Percentiles rank a stretch among this genome's conserved stretches.
phyloP scores from a whole-genome alignment of 208 protist genomes.

The Acanthamoeba polyphaga region DNA sequence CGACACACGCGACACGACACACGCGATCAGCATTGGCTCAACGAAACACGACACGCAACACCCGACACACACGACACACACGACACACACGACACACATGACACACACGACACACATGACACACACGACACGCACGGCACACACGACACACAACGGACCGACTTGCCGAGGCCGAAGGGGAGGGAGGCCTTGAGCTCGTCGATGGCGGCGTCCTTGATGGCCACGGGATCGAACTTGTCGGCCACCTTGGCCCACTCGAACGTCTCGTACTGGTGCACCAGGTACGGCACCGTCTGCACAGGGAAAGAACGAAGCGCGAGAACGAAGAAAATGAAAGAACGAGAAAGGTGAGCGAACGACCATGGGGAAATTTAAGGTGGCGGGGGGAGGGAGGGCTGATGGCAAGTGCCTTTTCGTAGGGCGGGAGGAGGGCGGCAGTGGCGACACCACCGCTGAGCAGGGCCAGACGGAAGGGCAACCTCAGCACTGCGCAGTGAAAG shows the following conservation, averaged over 20 bases:
- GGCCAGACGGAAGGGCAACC: conserved; percentile 17
- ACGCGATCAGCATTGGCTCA: too few species aligned
- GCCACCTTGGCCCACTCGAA: conserved; percentile 29
- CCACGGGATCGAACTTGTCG: background rate
- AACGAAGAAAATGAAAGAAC: background rate
- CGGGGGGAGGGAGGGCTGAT: too few species aligned
- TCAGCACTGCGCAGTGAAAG: background rate
- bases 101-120: too few species aligned
- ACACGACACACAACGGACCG: background rate
- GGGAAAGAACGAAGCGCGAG: background rate
- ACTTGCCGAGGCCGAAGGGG: conserved; percentile 10
- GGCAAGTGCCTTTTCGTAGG: background rate
- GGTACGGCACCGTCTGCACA: background rate
- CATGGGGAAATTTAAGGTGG: too few species aligned
- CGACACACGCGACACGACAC: too few species aligned
- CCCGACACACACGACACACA: too few species aligned
- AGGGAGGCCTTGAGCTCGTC: background rate
- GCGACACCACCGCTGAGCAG: background rate
- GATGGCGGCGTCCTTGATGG: background rate
- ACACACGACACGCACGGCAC: too few species aligned
- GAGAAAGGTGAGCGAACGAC: background rate
- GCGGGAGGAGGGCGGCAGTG: conserved; percentile 1
- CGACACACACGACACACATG: too few species aligned
- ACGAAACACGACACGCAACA: too few species aligned
- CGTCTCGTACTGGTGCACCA: conserved; percentile 7